Evolutionary conservation across 305 asterid genomes (phyloP).

Genomic region (Fraxinus dipetala): DNA sequence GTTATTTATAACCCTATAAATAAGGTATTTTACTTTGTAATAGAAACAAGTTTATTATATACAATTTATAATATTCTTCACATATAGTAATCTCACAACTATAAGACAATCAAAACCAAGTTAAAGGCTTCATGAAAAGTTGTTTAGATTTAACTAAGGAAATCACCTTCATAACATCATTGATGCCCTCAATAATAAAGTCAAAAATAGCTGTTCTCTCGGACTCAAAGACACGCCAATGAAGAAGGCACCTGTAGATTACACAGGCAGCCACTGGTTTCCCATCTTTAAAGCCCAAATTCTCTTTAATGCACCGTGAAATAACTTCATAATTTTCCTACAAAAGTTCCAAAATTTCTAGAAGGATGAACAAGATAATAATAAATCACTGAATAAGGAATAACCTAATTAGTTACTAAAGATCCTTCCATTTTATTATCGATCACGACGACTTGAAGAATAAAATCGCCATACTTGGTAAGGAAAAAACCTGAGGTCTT

Average conservation of each 20-base stretch:
- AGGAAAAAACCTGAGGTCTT: conserved; percentile 65
- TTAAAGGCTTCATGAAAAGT: conserved; percentile 1
- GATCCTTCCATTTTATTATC: conserved; percentile 10
- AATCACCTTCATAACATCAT: conserved; percentile 74
- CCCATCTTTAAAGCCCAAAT: conserved; percentile 85
- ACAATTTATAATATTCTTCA: no score
- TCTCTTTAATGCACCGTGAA: conserved; percentile 81
- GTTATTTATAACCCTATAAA: no score
- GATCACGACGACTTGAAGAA: not conserved
- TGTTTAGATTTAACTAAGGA: not conserved
- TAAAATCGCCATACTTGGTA: conserved; percentile 11
- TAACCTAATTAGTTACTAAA: conserved; percentile 1
- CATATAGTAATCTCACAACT: not conserved
- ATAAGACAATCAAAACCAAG: not conserved
- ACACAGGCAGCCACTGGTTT: conserved; percentile 92
- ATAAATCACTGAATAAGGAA: not conserved
- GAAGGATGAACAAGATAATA: not conserved
- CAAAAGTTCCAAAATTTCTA: conserved; percentile 16
- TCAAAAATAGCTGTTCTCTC: conserved; percentile 90
- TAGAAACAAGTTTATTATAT: no score
- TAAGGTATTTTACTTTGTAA: no score
- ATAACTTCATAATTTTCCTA: conserved; percentile 80
- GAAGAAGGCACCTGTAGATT: conserved; percentile 87
- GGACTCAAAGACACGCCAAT: conserved; percentile 93
- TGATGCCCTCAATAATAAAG: conserved; percentile 73